Conservation (phyloP, 2,329 filamentous ascomycete genomes). For the Paramyrothecium sp. region DNA sequence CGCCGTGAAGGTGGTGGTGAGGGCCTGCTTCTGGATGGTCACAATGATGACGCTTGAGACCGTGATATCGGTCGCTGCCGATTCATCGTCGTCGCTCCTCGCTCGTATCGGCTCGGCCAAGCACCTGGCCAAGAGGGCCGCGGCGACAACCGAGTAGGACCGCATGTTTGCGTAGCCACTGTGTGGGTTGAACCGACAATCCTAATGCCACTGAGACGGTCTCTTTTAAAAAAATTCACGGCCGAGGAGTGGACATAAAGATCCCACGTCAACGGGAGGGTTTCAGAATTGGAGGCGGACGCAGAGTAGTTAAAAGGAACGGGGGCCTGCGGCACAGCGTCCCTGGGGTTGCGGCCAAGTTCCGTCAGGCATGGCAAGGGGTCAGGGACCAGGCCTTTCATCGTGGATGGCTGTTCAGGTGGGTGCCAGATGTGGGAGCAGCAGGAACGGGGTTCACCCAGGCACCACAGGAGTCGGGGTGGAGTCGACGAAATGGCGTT, state of each 20-base stretch:
- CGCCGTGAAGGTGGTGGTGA: conserved; percentile 3
- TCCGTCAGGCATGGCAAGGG: neutral
- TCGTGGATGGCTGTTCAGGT: neutral
- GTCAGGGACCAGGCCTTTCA: neutral
- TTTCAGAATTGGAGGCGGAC: neutral
- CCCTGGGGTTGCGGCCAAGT: neutral
- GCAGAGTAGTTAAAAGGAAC: neutral
- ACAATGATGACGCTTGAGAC: neutral
- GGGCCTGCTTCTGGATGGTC: neutral
- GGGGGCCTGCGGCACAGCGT: neutral
- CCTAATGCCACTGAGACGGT: too few relatives aligned
- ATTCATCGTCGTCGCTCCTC: neutral
- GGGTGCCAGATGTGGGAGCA: neutral
- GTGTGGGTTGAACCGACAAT: too few relatives aligned
- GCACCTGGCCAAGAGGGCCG: neutral
- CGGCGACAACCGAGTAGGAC: neutral
- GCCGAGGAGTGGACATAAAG: neutral
- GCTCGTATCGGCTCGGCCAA: neutral
- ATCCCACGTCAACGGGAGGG: neutral
- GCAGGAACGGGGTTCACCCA: too few relatives aligned
- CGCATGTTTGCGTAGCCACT: neutral
- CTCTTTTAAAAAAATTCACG: too few relatives aligned
- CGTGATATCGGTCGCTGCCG: neutral
- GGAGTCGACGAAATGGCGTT: too few relatives aligned
- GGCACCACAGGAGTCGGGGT: too few relatives aligned